Evolutionary conservation across 2,329 filamentous ascomycete genomes (phyloP).

Genomic region (Botrytis hyacinthi): DNA sequence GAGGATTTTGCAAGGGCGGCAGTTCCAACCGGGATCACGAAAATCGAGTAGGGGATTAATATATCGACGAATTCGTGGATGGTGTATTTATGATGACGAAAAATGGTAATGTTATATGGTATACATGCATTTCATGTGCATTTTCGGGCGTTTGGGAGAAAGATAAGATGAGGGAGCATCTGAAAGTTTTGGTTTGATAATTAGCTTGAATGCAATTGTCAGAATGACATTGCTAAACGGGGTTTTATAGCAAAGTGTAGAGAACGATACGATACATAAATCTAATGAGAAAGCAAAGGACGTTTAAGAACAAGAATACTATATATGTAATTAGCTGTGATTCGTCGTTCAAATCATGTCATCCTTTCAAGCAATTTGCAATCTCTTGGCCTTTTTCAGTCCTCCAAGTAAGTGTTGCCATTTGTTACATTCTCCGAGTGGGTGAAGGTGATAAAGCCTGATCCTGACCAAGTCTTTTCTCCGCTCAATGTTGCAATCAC

Average conservation of each 20-base stretch:
- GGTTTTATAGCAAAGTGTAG: not conserved
- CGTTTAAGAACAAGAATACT: not conserved
- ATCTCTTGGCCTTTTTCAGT: not conserved
- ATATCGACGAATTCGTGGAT: not conserved
- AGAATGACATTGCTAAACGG: not conserved
- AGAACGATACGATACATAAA: not conserved
- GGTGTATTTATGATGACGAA: not conserved
- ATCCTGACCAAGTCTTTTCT: not conserved
- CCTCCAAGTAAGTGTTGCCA: not conserved
- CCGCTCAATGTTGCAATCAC: not conserved
- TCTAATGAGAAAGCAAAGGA: not conserved
- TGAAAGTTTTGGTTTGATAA: not conserved
- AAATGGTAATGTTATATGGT: conserved; percentile 3
- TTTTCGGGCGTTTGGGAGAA: not conserved
- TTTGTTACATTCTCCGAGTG: not conserved
- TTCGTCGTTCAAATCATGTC: not conserved
- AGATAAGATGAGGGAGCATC: not conserved
- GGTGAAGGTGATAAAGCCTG: not conserved
- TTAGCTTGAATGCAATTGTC: not conserved
- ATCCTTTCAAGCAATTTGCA: not conserved
- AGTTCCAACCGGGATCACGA: not conserved
- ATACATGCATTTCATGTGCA: not conserved
- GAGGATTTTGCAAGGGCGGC: conserved; percentile 34
- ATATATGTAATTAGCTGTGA: not conserved
- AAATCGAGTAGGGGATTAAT: not conserved